A percentile compares a stretch with the other conserved stretches of the same genome.
phyloP scores from a whole-genome alignment of 2,329 filamentous ascomycete genomes.

The Chaetomiaceae sp. region DNA sequence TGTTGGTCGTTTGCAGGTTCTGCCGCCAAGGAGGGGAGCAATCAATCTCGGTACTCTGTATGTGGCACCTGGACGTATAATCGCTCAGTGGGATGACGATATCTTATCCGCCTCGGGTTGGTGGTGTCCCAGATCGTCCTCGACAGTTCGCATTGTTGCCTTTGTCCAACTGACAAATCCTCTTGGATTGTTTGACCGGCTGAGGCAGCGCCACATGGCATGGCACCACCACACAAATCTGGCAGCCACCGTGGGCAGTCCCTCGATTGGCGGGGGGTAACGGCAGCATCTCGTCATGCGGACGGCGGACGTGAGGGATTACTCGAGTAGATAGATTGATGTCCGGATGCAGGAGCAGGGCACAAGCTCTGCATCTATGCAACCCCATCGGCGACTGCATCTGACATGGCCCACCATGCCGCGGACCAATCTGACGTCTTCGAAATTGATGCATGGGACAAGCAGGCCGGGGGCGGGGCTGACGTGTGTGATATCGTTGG shows the following conservation, averaged over 20 bases:
- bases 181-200: slow-evolving; percentile 2
- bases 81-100: slow-evolving; percentile 13
- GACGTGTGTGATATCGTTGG: background rate
- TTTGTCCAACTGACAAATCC: slow-evolving; percentile 1
- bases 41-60: slow-evolving; percentile 9
- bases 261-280: slow-evolving; percentile 2
- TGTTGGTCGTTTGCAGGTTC: background rate
- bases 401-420: slow-evolving; percentile 14
- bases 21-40: background rate
- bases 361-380: no score
- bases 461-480: background rate
- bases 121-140: background rate
- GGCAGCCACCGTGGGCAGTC: background rate
- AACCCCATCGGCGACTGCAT: slow-evolving; percentile 17
- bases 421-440: slow-evolving; percentile 13
- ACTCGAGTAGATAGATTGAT: slow-evolving; percentile 21
- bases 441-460: background rate
- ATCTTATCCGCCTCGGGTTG: background rate
- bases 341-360: slow-evolving; percentile 15
- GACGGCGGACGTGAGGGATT: slow-evolving; percentile 7
- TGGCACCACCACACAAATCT: background rate
- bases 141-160: slow-evolving; percentile 2
- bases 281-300: slow-evolving; percentile 20
- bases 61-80: slow-evolving; percentile 8
- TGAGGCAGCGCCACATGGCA: slow-evolving; percentile 25